Conservation (phyloP, 2,329 filamentous ascomycete genomes). For the Nannizzia gypsea region DNA sequence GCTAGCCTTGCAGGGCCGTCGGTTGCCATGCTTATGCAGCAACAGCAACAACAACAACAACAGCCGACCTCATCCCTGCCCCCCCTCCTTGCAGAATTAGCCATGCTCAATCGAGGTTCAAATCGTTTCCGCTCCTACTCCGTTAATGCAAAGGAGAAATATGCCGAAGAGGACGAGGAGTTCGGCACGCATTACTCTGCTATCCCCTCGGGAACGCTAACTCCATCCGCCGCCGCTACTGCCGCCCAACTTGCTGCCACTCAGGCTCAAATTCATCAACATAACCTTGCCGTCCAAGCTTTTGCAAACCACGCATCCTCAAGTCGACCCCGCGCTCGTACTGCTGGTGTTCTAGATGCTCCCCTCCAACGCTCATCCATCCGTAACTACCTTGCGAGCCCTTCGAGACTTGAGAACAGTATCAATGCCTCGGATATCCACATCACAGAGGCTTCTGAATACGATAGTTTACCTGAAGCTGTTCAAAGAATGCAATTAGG, state of each 20-base stretch:
- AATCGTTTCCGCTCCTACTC: conserved; percentile 95
- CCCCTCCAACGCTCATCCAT: conserved; percentile 53
- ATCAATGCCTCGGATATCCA: conserved; percentile 65
- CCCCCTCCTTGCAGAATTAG: conserved; percentile 62
- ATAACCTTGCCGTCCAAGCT: conserved; percentile 87
- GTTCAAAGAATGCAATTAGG: conserved; percentile 65
- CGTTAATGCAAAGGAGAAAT: conserved; percentile 96
- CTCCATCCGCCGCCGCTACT: conserved; percentile 45
- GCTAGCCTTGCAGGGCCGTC: conserved; percentile 57
- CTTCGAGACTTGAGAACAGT: conserved; percentile 61
- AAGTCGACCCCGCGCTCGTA: conserved; percentile 76
- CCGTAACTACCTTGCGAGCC: conserved; percentile 65
- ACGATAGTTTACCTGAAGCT: conserved; percentile 67
- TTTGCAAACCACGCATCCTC: conserved; percentile 74
- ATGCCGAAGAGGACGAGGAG: conserved; percentile 77
- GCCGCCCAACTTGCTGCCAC: conserved; percentile 50
- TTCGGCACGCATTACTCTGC: conserved; percentile 50
- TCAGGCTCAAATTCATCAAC: conserved; percentile 64
- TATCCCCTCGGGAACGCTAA: conserved; percentile 48
- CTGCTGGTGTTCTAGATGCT: conserved; percentile 80
- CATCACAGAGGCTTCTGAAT: conserved; percentile 63
- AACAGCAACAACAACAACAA: conserved; percentile 40
- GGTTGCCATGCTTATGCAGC: conserved; percentile 39
- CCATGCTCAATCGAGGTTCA: conserved; percentile 62
- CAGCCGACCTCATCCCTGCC: conserved; percentile 36